Evolutionary conservation across 83 land plant genomes (phyloP).

Genomic region (Thuja plicata): DNA sequence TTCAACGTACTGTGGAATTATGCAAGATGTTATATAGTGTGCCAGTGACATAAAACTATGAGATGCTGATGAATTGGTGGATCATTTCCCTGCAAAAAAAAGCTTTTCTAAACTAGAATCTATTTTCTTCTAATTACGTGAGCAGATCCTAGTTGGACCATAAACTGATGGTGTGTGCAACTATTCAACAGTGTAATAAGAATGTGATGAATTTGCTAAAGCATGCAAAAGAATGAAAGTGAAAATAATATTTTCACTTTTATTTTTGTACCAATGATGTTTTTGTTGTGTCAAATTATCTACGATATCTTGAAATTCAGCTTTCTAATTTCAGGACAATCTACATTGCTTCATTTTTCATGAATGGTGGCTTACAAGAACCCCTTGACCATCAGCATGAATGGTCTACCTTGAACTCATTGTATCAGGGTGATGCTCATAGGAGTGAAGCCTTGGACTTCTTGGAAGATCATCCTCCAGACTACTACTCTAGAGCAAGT

Average conservation of each 20-base stretch:
- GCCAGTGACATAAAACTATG: not conserved
- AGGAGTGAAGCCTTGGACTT: too few species aligned
- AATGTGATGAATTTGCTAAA: not conserved
- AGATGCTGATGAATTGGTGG: not conserved
- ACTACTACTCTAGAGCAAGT: too few species aligned
- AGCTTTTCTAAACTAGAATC: not conserved
- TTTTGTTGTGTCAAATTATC: too few species aligned
- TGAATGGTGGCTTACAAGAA: too few species aligned
- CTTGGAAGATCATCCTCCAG: too few species aligned
- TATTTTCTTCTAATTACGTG: not conserved
- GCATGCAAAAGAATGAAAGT: not conserved
- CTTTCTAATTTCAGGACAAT: too few species aligned
- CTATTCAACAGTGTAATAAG: not conserved
- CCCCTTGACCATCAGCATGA: too few species aligned
- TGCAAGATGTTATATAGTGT: not conserved
- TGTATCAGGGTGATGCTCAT: too few species aligned
- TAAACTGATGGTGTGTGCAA: not conserved
- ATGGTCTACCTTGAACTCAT: too few species aligned
- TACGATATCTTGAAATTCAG: too few species aligned
- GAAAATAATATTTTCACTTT: not conserved
- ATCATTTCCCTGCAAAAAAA: not conserved
- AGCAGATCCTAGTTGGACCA: not conserved
- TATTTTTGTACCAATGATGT: too few species aligned
- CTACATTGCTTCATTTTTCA: too few species aligned
- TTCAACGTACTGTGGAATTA: not conserved